These are phyloP conservation scores for Exophiala dermatitidis DNA, from an alignment of 2,329 filamentous ascomycete genomes.

Conservation along the genomic window DNA sequence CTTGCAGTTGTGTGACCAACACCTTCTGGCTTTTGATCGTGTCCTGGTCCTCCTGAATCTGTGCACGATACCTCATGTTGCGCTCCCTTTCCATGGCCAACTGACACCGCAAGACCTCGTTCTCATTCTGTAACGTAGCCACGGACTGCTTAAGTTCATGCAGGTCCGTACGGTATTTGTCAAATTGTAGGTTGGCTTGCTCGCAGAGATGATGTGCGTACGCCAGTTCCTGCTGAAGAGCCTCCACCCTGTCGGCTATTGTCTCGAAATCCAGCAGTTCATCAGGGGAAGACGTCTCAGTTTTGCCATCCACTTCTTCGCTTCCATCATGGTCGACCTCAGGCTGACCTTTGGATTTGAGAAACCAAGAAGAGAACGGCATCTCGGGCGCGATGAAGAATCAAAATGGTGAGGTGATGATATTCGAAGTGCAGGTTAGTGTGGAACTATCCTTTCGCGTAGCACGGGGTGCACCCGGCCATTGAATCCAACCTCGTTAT, in stretches of 20 bases:
- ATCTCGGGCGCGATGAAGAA: not conserved
- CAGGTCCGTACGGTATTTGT: slow-evolving; percentile 12
- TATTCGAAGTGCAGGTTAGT: not conserved
- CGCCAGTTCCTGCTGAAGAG: slow-evolving; percentile 9
- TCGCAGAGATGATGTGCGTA: slow-evolving; percentile 14
- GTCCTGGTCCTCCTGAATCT: not conserved
- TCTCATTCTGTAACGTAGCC: not conserved
- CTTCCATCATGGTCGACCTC: not conserved
- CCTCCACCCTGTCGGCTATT: slow-evolving; percentile 16
- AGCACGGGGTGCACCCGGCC: no score
- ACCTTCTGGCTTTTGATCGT: not conserved
- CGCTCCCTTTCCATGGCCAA: slow-evolving; percentile 4
- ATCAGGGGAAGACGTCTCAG: not conserved
- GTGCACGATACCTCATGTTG: not conserved
- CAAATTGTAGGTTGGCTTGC: slow-evolving; percentile 19
- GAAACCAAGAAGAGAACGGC: slow-evolving; percentile 4
- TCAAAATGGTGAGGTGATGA: not conserved
- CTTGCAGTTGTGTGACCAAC: slow-evolving; percentile 2
- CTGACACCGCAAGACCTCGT: not conserved
- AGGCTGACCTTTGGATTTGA: not conserved
- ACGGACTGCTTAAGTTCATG: slow-evolving; percentile 8
- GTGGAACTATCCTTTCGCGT: no score
- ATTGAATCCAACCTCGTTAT: no score
- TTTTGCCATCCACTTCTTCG: not conserved
- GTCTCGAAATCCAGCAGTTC: slow-evolving; percentile 11